Evolutionary conservation across 2,329 filamentous ascomycete genomes (phyloP), one percentile per base, ranked within the genome.

Genomic region (Nigrospora oryzae): DNA sequence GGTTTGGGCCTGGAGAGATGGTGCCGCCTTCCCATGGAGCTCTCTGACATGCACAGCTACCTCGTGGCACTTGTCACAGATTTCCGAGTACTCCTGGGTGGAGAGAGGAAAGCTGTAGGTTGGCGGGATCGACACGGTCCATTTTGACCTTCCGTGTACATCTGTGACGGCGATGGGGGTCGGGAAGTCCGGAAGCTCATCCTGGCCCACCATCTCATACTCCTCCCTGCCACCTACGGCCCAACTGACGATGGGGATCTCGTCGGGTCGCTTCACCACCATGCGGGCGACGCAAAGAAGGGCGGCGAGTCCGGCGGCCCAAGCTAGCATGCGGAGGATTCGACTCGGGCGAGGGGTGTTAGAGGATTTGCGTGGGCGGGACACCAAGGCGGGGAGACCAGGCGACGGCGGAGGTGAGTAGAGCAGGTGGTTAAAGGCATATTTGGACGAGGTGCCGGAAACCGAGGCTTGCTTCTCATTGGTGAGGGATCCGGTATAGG

Each of bases 101-200:
- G 71, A 63, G 3, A 93, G 63, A 1, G 88, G 88, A 48, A 91
- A 91, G 4, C 71, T 68, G 38, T 74, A 69, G 46, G 73, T 73
- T 7, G 74, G 69, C 1, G 88, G 88, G 34, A 95, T 89, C 2
- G 80, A 89, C 11, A 94, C 77, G 0, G 88, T 93, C 89, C 89
- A 94, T 59, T 77, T 83, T 11, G 80, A 70, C 42, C 73, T 75
- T 3, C 84, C 84, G 38, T 71, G 69, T 23, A 69, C 66, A 63
- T 89, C 85, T 13, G 74, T 77, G 38, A 90, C 71, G 6, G 87
- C 73, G 16, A 93, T 73, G 0, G 86, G 84, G 0, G 83, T 84
- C 0, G 87, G 83, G 49, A 86, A 81, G 28, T 83, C 74, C 0
- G 86, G 86, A n/a, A 89, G 62, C 36, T 70, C 69, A 49, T 81